Evolutionary conservation across 106 monocot genomes (phyloP), one percentile per base, ranked within the genome.

Genomic region (Hemerocallis citrina): DNA sequence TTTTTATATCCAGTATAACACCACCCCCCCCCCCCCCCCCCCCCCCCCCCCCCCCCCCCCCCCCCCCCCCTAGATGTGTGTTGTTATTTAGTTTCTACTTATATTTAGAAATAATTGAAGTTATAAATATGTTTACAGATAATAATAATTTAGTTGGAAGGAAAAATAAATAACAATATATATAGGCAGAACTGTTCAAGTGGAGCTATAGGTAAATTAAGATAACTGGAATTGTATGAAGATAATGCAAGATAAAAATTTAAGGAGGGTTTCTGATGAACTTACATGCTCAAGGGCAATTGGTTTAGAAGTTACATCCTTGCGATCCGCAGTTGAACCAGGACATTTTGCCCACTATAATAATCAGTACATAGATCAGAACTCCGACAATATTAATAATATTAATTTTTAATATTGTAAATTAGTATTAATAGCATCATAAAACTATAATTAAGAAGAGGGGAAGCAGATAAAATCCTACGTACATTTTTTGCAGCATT

Each of bases 291-390:
- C 22, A 57, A 57, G n/a, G 28, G 29, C 7, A 8, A 55, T 30
- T 19, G 56, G 4, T 68, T 20, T 57, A 3, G 57, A 15, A 23
- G 56, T 44, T 23, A 13, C 68, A 44, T 39, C 47, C 9, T 44
- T 68, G 20, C 38, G 12, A 9, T 43, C 44, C 15, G 68, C 20
- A 57, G 21, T n/a, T 11, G 57, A 13, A 22, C 32, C n/a, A 34
- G 58, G 48, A 21, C 68, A 68, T 57, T 68, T 68, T 17, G 68
- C 68, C 68, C 68, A 68, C 68, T 68, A n/a, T n/a, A 34, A 32
- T 61, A 22, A 59, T 21, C 58, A 61, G 35, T 12, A 2, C 14
- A 43, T 43, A 0, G 16, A 30, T 36, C 33, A 34, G 0, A 13
- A 58, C n/a, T n/a, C n/a, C n/a, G n/a, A n/a, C n/a, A n/a, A n/a